Evolutionary conservation across 495 filamentous ascomycete genomes (phyloP).

Genomic region (Jackrogersella multiformis): DNA sequence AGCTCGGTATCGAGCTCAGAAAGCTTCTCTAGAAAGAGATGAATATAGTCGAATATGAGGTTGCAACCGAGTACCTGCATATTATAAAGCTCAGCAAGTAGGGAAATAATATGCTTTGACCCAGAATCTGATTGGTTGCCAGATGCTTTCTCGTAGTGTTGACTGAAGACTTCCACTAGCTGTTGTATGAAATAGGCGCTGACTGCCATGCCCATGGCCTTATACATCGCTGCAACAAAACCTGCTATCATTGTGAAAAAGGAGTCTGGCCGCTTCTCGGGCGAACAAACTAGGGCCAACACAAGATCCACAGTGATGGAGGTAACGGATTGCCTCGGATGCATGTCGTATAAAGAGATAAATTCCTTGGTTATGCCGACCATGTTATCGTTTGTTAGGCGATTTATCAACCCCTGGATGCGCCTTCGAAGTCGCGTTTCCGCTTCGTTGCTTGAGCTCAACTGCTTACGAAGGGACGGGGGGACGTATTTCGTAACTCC

Average conservation of each 20-base stretch:
- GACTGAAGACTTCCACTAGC: slow-evolving; percentile 74
- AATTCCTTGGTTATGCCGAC: slow-evolving; percentile 81
- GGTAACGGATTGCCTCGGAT: slow-evolving; percentile 85
- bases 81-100: slow-evolving; percentile 88
- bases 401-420: slow-evolving; percentile 88
- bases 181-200: slow-evolving; percentile 84
- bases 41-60: slow-evolving; percentile 89
- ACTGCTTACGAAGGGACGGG: slow-evolving; percentile 76
- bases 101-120: slow-evolving; percentile 71
- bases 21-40: slow-evolving; percentile 74
- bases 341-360: slow-evolving; percentile 80
- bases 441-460: slow-evolving; percentile 70
- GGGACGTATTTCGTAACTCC: slow-evolving; percentile 78
- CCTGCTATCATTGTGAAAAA: slow-evolving; percentile 91
- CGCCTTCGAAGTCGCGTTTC: slow-evolving; percentile 77
- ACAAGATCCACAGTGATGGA: slow-evolving; percentile 77
- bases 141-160: slow-evolving; percentile 57
- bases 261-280: slow-evolving; percentile 78
- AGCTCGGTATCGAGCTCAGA: slow-evolving; percentile 93
- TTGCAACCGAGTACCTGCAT: slow-evolving; percentile 86
- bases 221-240: slow-evolving; percentile 89
- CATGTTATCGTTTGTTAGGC: slow-evolving; percentile 88
- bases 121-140: slow-evolving; percentile 54
- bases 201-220: slow-evolving; percentile 84
- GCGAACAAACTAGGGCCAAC: slow-evolving; percentile 77